A percentile compares a stretch with the other conserved stretches of the same genome.
Evolutionary conservation across 1,284 basidiomycete species (phyloP).

Genomic region (Tilletiopsis washingtonensis): DNA sequence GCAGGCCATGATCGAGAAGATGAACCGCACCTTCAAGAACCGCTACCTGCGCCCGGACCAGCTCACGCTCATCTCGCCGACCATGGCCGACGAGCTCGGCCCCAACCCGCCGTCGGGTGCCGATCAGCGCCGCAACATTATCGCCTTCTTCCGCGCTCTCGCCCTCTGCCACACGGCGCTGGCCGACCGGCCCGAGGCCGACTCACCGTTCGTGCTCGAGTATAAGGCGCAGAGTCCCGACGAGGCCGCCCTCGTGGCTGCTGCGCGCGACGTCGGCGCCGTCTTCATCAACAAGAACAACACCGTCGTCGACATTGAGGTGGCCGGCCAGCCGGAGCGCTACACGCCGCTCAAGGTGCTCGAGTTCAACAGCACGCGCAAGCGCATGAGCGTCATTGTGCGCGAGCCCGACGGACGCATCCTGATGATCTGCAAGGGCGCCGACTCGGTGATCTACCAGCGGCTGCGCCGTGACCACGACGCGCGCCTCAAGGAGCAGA

Average conservation of each 20-base stretch:
- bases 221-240: conserved; percentile 96
- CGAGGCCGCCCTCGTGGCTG: conserved; percentile 84
- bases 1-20: conserved; percentile 65
- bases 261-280: conserved; percentile 85
- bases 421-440: conserved; percentile 88
- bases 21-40: conserved; percentile 77
- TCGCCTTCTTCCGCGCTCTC: conserved; percentile 77
- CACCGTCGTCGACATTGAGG: conserved; percentile 75
- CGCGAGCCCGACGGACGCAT: conserved; percentile 73
- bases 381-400: conserved; percentile 85
- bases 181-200: conserved; percentile 50
- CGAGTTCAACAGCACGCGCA: conserved; percentile 87
- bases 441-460: conserved; percentile 87
- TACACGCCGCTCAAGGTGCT: conserved; percentile 72
- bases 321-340: conserved; percentile 76
- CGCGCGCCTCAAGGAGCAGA: conserved; percentile 64
- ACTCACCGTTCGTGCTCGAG: conserved; percentile 62
- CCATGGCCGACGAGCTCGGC: conserved; percentile 67
- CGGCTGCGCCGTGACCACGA: conserved; percentile 71
- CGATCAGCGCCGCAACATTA: conserved; percentile 60
- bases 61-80: conserved; percentile 79
- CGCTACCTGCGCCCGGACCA: conserved; percentile 73
- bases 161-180: conserved; percentile 88
- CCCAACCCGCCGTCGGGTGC: conserved; percentile 53
- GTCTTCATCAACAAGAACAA: conserved; percentile 74